A percentile compares a stretch with the other conserved stretches of the same genome.
These are phyloP conservation scores for Fusarium sp. DNA, from an alignment of 2,329 filamentous ascomycete genomes.

Conservation along the genomic window DNA sequence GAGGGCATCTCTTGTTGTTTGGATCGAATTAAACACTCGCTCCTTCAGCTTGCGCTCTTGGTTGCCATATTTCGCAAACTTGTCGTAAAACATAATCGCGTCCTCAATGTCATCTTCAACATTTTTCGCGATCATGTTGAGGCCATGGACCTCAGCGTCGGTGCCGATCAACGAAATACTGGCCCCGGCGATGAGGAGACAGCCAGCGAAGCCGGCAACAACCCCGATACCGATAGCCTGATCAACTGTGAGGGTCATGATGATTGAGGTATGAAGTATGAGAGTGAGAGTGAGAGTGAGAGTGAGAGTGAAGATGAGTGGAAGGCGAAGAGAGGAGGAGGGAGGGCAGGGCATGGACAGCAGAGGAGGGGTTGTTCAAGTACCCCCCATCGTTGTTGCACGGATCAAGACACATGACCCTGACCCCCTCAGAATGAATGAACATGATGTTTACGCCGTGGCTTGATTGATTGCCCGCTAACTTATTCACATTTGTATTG, in stretches of 20 bases:
- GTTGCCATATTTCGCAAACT: not conserved
- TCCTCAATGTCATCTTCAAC: not conserved
- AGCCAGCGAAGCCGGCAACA: not conserved
- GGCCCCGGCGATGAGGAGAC: not conserved
- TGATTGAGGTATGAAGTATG: not conserved
- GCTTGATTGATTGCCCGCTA: not conserved
- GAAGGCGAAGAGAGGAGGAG: not conserved
- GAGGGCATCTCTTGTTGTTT: not conserved
- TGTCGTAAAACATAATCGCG: not conserved
- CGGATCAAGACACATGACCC: not conserved
- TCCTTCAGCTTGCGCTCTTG: not conserved
- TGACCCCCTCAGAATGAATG: not conserved
- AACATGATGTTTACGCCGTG: not conserved
- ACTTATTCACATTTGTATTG: not conserved
- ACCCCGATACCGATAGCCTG: not conserved
- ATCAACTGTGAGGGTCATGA: not conserved
- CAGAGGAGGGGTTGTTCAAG: not conserved
- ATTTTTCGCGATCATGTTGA: not conserved
- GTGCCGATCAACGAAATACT: not conserved
- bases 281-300: too few species aligned
- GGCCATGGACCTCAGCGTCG: not conserved
- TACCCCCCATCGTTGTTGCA: not conserved
- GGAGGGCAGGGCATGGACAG: not conserved
- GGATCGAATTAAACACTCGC: not conserved
- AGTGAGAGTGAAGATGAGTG: not conserved